These are phyloP conservation scores for Russula ochroleuca DNA, from an alignment of 768 basidiomycete species.

Conservation along the genomic window DNA sequence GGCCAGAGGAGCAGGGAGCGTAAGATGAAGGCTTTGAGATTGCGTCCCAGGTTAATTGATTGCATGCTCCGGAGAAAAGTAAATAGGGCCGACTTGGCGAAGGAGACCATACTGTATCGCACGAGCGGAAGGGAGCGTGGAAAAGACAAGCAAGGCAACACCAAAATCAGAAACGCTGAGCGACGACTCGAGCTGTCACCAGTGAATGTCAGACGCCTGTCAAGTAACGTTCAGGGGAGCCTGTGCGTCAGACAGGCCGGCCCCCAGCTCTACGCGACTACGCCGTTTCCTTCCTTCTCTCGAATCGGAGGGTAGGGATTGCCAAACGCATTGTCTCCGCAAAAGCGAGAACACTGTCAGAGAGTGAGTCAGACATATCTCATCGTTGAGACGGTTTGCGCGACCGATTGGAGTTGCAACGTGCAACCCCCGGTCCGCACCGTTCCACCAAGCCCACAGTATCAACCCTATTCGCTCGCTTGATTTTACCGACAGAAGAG, in stretches of 20 bases:
- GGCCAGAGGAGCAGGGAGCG: constrained; percentile 4
- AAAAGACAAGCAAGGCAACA: not conserved
- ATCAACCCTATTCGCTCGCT: no score
- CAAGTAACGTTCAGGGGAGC: not conserved
- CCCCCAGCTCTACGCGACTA: not conserved
- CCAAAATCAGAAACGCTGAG: not conserved
- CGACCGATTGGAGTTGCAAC: no score
- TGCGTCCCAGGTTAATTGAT: not conserved
- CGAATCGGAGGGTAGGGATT: not conserved
- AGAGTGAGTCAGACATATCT: no score
- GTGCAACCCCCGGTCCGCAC: no score
- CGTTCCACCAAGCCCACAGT: no score
- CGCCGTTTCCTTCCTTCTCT: not conserved
- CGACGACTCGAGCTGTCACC: not conserved
- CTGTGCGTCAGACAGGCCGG: no score
- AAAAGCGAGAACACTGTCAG: no score
- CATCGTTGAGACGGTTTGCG: no score
- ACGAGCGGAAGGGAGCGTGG: no score
- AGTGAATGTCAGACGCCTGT: not conserved
- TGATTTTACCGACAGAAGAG: no score
- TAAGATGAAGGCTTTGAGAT: constrained; percentile 7
- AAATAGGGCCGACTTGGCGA: not conserved
- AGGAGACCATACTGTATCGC: constrained; percentile 1
- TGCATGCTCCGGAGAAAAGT: not conserved
- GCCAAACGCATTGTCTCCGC: not conserved